Evolutionary conservation across 2,329 filamentous ascomycete species (phyloP).

Genomic region (Chaetomium sp.): DNA sequence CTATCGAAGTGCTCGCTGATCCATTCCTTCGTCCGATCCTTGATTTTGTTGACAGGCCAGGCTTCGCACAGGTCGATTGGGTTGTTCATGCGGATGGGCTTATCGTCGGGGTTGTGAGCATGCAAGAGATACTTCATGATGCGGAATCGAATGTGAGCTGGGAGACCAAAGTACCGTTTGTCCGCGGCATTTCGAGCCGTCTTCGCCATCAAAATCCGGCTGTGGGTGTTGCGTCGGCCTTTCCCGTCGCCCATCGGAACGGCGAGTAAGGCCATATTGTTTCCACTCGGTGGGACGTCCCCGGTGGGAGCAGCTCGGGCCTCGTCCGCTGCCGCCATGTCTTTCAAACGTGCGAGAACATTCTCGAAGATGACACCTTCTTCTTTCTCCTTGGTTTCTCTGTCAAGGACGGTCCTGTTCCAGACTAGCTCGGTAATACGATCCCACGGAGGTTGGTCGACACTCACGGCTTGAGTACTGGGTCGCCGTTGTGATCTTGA

Average conservation of each 20-base stretch:
- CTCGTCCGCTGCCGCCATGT: too few relatives aligned
- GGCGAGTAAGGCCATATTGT: too few relatives aligned
- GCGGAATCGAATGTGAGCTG: slow-evolving; percentile 21
- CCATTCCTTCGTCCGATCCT: slow-evolving; percentile 17
- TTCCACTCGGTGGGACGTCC: too few relatives aligned
- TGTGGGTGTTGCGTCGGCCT: too few relatives aligned
- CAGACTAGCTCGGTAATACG: slow-evolving; percentile 21
- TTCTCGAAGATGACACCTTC: not conserved
- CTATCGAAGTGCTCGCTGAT: slow-evolving; percentile 28
- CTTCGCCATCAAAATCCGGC: not conserved
- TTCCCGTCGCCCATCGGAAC: too few relatives aligned
- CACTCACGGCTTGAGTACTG: too few relatives aligned
- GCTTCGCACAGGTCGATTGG: slow-evolving; percentile 29
- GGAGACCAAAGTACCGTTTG: slow-evolving; percentile 21
- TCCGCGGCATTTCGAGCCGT: slow-evolving; percentile 1
- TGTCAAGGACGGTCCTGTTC: not conserved
- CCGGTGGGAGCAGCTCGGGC: too few relatives aligned
- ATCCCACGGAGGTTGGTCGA: slow-evolving; percentile 16
- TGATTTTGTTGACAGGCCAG: slow-evolving; percentile 27
- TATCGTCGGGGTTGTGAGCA: slow-evolving; percentile 11
- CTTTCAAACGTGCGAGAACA: not conserved
- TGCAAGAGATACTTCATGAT: slow-evolving; percentile 20
- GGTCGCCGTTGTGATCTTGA: too few relatives aligned
- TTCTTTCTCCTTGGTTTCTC: too few relatives aligned
- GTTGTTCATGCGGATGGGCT: slow-evolving; percentile 26